Percentiles rank a stretch among this genome's conserved stretches.
Conservation (phyloP, 1,284 basidiomycete species). For the Ceratobasidium theobromae region DNA sequence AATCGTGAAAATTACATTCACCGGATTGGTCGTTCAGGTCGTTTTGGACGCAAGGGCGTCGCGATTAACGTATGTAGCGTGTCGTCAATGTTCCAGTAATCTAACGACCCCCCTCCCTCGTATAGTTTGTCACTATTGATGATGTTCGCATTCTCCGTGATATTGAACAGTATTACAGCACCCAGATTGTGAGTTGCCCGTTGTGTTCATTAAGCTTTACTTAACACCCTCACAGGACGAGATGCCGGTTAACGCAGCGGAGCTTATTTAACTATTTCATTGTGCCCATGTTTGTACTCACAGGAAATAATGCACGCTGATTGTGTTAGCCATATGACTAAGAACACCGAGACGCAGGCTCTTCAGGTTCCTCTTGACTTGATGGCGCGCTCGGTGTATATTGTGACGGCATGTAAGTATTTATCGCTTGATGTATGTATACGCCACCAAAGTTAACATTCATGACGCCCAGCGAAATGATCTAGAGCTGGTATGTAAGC, state of each 20-base stretch:
- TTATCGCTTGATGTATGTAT: background rate
- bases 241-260: conserved; percentile 91
- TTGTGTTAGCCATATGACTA: conserved; percentile 8
- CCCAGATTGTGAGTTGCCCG: conserved; percentile 69
- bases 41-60: conserved; percentile 93
- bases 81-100: conserved; percentile 36
- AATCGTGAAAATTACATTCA: conserved; percentile 98
- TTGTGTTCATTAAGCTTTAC: conserved; percentile 30
- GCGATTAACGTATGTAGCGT: conserved; percentile 72
- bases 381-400: background rate
- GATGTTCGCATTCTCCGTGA: conserved; percentile 88
- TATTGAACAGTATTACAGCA: conserved; percentile 87
- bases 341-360: conserved; percentile 5
- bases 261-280: conserved; percentile 61
- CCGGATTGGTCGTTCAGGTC: conserved; percentile 92
- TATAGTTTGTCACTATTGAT: conserved; percentile 85
- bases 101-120: conserved; percentile 32
- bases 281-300: conserved; percentile 6
- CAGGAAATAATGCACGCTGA: conserved; percentile 24
- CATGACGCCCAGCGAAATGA: background rate
- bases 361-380: background rate
- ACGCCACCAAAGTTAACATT: background rate
- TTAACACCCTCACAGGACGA: conserved; percentile 63
- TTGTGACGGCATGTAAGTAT: conserved; percentile 1
- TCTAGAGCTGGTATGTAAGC: too few species aligned